Evolutionary conservation across 2,329 filamentous ascomycete species (phyloP).

Genomic region (Plenodomus biglobosus): DNA sequence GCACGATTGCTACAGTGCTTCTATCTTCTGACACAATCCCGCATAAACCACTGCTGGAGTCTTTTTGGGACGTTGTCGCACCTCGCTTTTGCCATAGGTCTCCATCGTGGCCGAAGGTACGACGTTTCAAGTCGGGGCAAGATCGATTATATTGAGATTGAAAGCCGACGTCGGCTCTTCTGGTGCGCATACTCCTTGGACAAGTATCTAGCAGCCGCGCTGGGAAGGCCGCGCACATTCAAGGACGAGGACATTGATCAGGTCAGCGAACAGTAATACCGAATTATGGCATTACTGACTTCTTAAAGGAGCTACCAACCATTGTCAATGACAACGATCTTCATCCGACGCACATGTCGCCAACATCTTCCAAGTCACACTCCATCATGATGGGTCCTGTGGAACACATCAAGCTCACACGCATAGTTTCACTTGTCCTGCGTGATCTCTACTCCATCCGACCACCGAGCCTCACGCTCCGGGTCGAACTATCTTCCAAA

Average conservation of each 20-base stretch:
- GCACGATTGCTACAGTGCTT: constrained; percentile 60
- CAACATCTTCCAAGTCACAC: constrained; percentile 33
- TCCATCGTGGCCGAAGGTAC: constrained; percentile 45
- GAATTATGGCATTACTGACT: too few species aligned
- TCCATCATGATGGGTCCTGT: constrained; percentile 51
- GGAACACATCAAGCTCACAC: constrained; percentile 50
- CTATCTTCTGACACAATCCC: constrained; percentile 60
- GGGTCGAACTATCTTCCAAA: constrained; percentile 45
- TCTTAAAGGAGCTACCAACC: constrained; percentile 42
- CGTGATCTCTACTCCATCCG: constrained; percentile 50
- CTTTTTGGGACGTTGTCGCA: constrained; percentile 60
- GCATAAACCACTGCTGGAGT: constrained; percentile 64
- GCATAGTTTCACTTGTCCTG: constrained; percentile 49
- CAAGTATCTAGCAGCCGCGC: constrained; percentile 64
- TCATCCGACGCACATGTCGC: constrained; percentile 28
- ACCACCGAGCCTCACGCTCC: constrained; percentile 33
- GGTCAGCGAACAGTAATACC: constrained; percentile 27
- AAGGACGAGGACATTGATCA: constrained; percentile 67
- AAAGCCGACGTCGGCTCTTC: constrained; percentile 61
- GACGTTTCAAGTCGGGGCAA: constrained; percentile 24
- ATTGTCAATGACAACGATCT: constrained; percentile 42
- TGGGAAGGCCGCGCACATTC: constrained; percentile 62
- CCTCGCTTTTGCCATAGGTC: constrained; percentile 52
- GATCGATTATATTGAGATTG: constrained; percentile 51
- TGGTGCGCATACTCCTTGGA: constrained; percentile 66